These are phyloP conservation scores for Byssoonygena ceratinophila DNA, from an alignment of 2,329 filamentous ascomycete species.

Conservation along the genomic window DNA sequence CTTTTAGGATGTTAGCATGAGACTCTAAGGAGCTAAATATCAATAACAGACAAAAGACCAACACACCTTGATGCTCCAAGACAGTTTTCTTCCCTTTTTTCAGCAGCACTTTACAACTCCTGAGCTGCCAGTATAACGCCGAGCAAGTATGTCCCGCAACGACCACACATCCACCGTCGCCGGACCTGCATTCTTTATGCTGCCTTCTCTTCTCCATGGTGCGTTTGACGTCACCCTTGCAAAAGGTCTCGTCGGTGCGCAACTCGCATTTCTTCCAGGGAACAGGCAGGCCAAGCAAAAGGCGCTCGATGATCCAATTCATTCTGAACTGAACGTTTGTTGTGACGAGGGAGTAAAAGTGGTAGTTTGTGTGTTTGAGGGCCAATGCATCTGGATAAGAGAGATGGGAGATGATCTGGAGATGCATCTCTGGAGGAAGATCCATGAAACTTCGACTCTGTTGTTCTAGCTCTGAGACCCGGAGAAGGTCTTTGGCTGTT, in stretches of 20 bases:
- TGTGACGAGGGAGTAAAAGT: conserved; percentile 55
- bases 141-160: conserved; percentile 24
- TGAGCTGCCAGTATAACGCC: conserved; percentile 1
- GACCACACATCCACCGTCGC: conserved; percentile 29
- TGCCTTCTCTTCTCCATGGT: conserved; percentile 36
- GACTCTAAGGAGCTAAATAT: not conserved
- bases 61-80: conserved; percentile 1
- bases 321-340: conserved; percentile 58
- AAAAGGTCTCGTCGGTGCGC: conserved; percentile 35
- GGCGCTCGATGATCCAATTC: conserved; percentile 57
- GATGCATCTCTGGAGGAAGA: conserved; percentile 57
- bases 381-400: conserved; percentile 62
- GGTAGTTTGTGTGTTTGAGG: conserved; percentile 54
- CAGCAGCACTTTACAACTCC: not conserved
- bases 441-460: conserved; percentile 31
- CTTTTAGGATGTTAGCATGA: conserved; percentile 1
- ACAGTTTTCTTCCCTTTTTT: not conserved
- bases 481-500: not conserved
- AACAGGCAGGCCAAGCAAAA: conserved; percentile 54
- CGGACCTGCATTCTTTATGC: conserved; percentile 31
- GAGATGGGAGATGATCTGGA: conserved; percentile 50
- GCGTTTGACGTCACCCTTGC: conserved; percentile 29
- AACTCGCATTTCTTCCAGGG: conserved; percentile 44
- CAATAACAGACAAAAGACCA: not conserved
- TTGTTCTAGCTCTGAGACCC: not conserved